Evolutionary conservation across 2,329 filamentous ascomycete species (phyloP), one percentile per base, ranked within the genome.

Genomic region (Phyllosticta paracitricarpa): DNA sequence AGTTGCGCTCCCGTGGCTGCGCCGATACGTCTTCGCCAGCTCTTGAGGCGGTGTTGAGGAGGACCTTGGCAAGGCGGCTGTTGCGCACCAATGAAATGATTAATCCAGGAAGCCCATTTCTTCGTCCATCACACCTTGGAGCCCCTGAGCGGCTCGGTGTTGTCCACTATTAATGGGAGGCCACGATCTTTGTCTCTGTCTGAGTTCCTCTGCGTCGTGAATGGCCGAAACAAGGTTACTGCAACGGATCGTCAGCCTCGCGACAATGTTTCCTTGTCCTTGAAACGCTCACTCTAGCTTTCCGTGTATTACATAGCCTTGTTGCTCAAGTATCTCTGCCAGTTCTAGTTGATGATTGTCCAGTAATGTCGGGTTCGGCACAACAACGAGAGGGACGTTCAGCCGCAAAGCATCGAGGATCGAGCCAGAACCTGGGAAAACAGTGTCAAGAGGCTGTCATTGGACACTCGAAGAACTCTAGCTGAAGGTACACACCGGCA

Each of bases 281-380:
- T 17, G 24, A 19, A 22, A 17, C 9, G 40, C 81, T 61, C 80
- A 91, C 87, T 82, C 79, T 52, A 90, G 76, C 59, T 80, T 77
- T 10, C 88, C 89, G 67, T 86, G 81, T n/a, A 92, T 80, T 2
- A 90, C 84, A 74, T 95, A 96, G 25, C 88, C 87, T 66, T 90
- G 84, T 25, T 79, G 77, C 33, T 88, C 83, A 61, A 97, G 81
- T 66, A 89, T 86, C 57, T 85, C 79, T 0, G 93, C 93, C 60
- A 99, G 82, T 72, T 97, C 91, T 22, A 85, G 82, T 74, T 99
- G 94, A 71, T 99, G 94, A 68, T 99, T 93, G 69, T 95, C 86
- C 67, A 96, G 82, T 0, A 99, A 82, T 6, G 80, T 79, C 1
- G 85, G 81, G 72, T 99, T 99, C 2, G 93, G 89, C 2, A 99